Base-by-base conservation (phyloP, 768 basidiomycete genomes). In the Termitomyces sp. region DNA sequence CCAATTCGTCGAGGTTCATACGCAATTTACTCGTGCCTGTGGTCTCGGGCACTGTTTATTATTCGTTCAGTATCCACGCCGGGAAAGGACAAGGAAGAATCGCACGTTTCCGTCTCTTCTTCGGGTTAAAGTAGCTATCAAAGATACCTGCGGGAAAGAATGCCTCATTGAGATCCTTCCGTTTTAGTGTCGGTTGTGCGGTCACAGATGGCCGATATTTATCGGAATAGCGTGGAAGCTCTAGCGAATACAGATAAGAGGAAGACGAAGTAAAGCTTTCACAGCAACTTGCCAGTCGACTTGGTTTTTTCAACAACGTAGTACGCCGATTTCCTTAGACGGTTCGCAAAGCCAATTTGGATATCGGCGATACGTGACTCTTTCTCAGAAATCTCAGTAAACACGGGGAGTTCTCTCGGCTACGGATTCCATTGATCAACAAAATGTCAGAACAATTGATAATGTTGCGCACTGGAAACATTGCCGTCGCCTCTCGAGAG, bases 101-200 rank as follows among this genome's bases (percentile, higher is more conserved):
- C 56, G 40, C 64, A 79, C 83, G 62, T 74, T 80, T 85, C 60
- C 78, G 78, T 67, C 79, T 89, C 62, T 82, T 81, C 65, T 75
- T 83, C 3, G 87, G 86, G 66, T 90, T 88, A 71, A 94, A 94
- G 67, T 89, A 89, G 10, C 77, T 78, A 40, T 91, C 89, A 55
- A 91, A 86, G 44, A 94, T 79, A 40, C 85, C 85, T 14, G 76
- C 67, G 5, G 91, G 91, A 62, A 94, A 94, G 74, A 90, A 92
- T 0, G 86, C 80, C 54, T 80, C 78, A 58, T 91, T 81, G 3
- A 94, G 72, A 27, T 89, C 84, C 61, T 79, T 83, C 49, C 83
- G 78, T 66, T 85, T 88, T 57, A 94, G 75, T 39, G 79, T 74
- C 11, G 90, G 88, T 55, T 85, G 84, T 1, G 79, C 77, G 7